Evolutionary conservation across 148 eudicot species (phyloP).

Genomic region (Chenopodium berlandieri): DNA sequence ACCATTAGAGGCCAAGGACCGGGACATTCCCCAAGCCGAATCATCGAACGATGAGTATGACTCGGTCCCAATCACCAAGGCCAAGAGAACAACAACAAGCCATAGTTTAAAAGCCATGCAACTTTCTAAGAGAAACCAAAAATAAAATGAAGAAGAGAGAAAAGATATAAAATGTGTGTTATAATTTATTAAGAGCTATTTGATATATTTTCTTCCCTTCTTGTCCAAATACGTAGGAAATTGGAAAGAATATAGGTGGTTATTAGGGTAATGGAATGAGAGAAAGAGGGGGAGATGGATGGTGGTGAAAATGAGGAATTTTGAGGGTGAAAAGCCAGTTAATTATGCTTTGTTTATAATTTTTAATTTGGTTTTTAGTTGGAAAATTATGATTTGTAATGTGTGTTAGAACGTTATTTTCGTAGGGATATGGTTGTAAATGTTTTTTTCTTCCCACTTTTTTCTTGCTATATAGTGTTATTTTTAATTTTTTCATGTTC

Average conservation of each 20-base stretch:
- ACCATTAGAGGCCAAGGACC: slow-evolving; percentile 12
- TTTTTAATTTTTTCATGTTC: background rate
- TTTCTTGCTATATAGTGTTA: background rate
- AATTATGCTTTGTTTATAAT: background rate
- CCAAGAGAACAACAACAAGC: slow-evolving; percentile 21
- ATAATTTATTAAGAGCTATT: background rate
- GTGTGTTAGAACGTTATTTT: slow-evolving; percentile 29
- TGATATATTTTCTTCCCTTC: slow-evolving; percentile 21
- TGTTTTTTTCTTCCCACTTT: slow-evolving; percentile 1
- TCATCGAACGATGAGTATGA: slow-evolving; percentile 20
- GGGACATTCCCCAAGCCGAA: slow-evolving; percentile 20
- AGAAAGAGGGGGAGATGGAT: slow-evolving; percentile 19
- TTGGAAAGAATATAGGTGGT: slow-evolving; percentile 22
- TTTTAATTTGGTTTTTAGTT: background rate
- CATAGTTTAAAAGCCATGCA: slow-evolving; percentile 35
- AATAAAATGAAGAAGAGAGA: slow-evolving; percentile 14
- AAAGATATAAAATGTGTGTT: background rate
- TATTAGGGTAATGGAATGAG: slow-evolving; percentile 18
- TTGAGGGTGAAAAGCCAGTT: slow-evolving; percentile 6
- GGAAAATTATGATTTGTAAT: background rate
- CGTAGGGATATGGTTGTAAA: slow-evolving; percentile 21
- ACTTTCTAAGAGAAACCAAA: background rate
- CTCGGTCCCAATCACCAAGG: slow-evolving; percentile 25
- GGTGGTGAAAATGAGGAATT: slow-evolving; percentile 19
- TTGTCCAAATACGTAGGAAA: slow-evolving; percentile 12